Evolutionary conservation across 345 rosid genomes (phyloP).

Genomic region (Draba incana): DNA sequence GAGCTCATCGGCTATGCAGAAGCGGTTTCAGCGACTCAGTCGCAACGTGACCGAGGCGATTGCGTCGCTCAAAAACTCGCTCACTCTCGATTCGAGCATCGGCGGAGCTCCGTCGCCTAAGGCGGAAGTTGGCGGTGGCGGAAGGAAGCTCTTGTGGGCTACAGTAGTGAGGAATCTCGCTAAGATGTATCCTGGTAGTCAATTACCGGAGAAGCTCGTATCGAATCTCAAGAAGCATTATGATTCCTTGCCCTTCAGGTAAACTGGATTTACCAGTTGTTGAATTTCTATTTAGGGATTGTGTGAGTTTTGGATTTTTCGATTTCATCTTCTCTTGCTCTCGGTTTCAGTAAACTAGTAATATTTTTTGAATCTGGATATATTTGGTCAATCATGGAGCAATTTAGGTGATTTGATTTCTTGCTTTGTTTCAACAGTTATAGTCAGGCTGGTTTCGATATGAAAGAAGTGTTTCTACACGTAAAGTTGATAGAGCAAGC

Average conservation of each 20-base stretch:
- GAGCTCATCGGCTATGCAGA: constrained; percentile 66
- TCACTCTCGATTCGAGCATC: constrained; percentile 62
- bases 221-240: constrained; percentile 90
- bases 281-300: constrained; percentile 1
- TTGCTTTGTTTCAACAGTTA: constrained; percentile 56
- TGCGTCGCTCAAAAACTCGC: constrained; percentile 82
- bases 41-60: constrained; percentile 90
- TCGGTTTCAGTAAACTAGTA: not conserved
- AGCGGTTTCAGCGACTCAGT: constrained; percentile 75
- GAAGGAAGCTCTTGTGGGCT: constrained; percentile 81
- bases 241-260: constrained; percentile 97
- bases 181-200: constrained; percentile 92
- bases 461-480: constrained; percentile 93
- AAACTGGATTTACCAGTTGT: constrained; percentile 3
- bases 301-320: too few species aligned
- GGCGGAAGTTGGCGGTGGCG: constrained; percentile 51
- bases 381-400: constrained; percentile 9
- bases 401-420: constrained; percentile 14
- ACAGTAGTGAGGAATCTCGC: constrained; percentile 86
- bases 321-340: not conserved
- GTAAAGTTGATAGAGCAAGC: constrained; percentile 95
- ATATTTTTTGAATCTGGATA: constrained; percentile 21
- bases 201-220: constrained; percentile 93
- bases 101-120: constrained; percentile 39
- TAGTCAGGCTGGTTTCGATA: constrained; percentile 86